phyloP scores from a whole-genome alignment of 768 basidiomycete species.

The Macrolepiota fuliginosa region DNA sequence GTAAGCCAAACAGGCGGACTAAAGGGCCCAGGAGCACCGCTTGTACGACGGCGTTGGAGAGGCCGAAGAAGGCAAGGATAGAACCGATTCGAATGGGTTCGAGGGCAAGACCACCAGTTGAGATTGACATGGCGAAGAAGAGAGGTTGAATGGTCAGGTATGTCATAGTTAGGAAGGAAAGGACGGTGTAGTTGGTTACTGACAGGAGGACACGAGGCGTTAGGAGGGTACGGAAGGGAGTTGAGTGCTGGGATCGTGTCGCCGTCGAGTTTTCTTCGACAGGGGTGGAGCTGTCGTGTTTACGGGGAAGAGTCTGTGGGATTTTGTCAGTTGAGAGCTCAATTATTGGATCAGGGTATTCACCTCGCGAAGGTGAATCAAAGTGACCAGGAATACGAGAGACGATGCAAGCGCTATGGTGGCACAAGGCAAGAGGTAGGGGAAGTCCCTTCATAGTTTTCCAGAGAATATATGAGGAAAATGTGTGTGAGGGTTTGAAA shows the following conservation, averaged over 20 bases:
- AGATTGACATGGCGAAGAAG: conserved; percentile 63
- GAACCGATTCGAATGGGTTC: conserved; percentile 59
- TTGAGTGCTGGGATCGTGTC: neutral
- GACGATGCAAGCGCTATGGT: conserved; percentile 31
- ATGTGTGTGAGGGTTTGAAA: conserved; percentile 44
- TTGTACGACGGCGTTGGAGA: conserved; percentile 37
- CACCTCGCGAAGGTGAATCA: conserved; percentile 40
- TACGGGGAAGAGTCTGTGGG: too few species aligned
- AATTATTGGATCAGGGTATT: neutral
- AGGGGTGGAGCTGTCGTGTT: neutral
- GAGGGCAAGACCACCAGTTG: conserved; percentile 65
- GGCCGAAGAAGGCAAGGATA: conserved; percentile 33
- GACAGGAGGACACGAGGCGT: neutral
- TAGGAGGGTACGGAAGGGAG: neutral
- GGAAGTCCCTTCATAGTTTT: conserved; percentile 45
- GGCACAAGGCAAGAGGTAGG: conserved; percentile 69
- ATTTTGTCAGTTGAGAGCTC: too few species aligned
- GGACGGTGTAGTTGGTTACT: conserved; percentile 9
- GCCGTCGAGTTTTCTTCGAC: neutral
- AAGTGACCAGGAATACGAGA: conserved; percentile 27
- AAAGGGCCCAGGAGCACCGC: conserved; percentile 36
- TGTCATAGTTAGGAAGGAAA: conserved; percentile 58
- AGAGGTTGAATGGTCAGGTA: conserved; percentile 55
- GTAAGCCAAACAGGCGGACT: conserved; percentile 25
- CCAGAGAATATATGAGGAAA: conserved; percentile 41